Conservation (phyloP, 257 asterid genomes). For the Paulownia fortunei region DNA sequence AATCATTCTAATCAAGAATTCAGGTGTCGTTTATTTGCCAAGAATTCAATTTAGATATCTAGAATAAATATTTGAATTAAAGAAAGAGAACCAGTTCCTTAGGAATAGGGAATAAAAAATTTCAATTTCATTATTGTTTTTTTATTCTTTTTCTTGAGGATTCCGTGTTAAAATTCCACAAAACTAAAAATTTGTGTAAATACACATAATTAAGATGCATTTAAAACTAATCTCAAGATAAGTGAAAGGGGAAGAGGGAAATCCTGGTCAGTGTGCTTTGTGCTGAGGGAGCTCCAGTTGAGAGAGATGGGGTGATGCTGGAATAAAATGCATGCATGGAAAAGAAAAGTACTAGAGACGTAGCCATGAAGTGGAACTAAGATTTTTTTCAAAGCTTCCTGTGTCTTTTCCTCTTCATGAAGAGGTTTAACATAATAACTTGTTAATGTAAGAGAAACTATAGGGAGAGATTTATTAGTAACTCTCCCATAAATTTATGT, state of each 20-base stretch:
- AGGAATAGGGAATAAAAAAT: background rate
- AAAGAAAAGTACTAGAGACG: constrained; percentile 6
- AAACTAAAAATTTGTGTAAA: background rate
- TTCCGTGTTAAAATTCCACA: background rate
- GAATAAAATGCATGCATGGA: constrained; percentile 12
- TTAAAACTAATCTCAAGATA: background rate
- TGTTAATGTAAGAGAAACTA: background rate
- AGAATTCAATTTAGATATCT: constrained; percentile 5
- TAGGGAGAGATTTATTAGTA: constrained; percentile 11
- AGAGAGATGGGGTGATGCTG: constrained; percentile 7
- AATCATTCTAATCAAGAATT: background rate
- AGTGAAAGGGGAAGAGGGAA: constrained; percentile 12
- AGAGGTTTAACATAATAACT: constrained; percentile 10
- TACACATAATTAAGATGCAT: constrained; percentile 10
- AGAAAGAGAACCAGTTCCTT: constrained; percentile 1
- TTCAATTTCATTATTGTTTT: background rate
- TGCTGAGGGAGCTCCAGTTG: background rate
- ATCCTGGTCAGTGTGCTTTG: background rate
- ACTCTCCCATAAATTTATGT: background rate
- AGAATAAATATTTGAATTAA: background rate
- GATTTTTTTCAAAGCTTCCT: background rate
- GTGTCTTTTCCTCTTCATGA: background rate
- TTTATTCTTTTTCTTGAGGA: background rate
- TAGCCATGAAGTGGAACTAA: background rate
- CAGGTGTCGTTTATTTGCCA: background rate